Percentiles rank a stretch among this genome's conserved stretches.
These are phyloP conservation scores for Dioscorea alata DNA, from an alignment of 106 monocot genomes.

Conservation along the genomic window DNA sequence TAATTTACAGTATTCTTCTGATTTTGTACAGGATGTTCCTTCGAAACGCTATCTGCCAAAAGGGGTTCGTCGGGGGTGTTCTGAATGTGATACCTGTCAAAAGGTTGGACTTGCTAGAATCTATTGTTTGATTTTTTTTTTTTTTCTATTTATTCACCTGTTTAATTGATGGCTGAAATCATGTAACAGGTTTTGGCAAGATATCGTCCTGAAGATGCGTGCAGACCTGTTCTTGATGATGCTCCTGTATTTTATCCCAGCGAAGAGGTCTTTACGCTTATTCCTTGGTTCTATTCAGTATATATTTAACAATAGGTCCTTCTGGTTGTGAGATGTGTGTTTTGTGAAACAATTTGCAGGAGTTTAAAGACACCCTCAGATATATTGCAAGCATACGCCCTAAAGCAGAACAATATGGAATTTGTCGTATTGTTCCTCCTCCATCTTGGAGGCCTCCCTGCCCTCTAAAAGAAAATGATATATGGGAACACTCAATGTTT, in stretches of 20 bases:
- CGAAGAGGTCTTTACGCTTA: slow-evolving; percentile 46
- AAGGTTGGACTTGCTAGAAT: slow-evolving; percentile 36
- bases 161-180: slow-evolving; percentile 13
- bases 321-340: background rate
- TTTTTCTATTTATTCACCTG: background rate
- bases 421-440: slow-evolving; percentile 37
- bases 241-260: slow-evolving; percentile 81
- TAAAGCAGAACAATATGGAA: slow-evolving; percentile 29
- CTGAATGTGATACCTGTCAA: slow-evolving; percentile 61
- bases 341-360: slow-evolving; percentile 6
- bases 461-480: slow-evolving; percentile 18
- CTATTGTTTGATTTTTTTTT: background rate
- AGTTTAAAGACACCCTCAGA: slow-evolving; percentile 32
- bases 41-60: slow-evolving; percentile 29
- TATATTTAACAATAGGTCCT: too few species aligned
- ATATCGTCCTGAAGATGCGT: slow-evolving; percentile 55
- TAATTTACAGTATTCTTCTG: too few species aligned
- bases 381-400: slow-evolving; percentile 28
- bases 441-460: slow-evolving; percentile 37
- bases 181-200: slow-evolving; percentile 46
- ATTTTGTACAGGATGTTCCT: slow-evolving; percentile 22
- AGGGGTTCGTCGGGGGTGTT: slow-evolving; percentile 76
- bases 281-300: background rate
- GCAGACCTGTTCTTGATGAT: slow-evolving; percentile 61
- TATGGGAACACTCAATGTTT: slow-evolving; percentile 26